Conservation (phyloP, 2,329 filamentous ascomycete species). For the Colletotrichum lindemuthianum region DNA sequence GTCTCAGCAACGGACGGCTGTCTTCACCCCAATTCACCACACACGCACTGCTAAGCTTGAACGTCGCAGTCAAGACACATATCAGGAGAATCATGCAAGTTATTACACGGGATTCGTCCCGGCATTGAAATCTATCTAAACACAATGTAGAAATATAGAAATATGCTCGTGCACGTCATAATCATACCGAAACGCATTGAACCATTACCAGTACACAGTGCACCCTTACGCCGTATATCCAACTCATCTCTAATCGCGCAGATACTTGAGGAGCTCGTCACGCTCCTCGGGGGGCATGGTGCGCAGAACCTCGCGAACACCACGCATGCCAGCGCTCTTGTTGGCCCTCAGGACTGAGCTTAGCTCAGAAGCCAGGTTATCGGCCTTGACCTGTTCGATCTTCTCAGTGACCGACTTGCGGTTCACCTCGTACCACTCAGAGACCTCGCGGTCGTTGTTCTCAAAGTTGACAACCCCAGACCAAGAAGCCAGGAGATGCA, state of each 20-base stretch:
- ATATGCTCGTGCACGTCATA: slow-evolving; percentile 34
- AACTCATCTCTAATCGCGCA: slow-evolving; percentile 52
- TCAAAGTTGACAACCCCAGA: slow-evolving; percentile 81
- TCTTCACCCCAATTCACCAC: too few relatives aligned
- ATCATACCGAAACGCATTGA: slow-evolving; percentile 28
- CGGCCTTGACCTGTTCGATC: slow-evolving; percentile 84
- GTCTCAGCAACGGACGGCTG: too few relatives aligned
- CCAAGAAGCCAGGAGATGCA: slow-evolving; percentile 85
- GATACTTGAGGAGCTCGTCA: slow-evolving; percentile 78
- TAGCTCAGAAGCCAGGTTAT: slow-evolving; percentile 66
- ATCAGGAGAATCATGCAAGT: neutral
- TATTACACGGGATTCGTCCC: slow-evolving; percentile 22
- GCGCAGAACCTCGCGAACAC: slow-evolving; percentile 84
- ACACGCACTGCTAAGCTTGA: too few relatives aligned
- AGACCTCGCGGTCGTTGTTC: slow-evolving; percentile 82
- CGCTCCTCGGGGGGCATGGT: slow-evolving; percentile 90
- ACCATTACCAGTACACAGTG: slow-evolving; percentile 13
- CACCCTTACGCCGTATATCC: slow-evolving; percentile 9
- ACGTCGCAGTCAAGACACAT: neutral
- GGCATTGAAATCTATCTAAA: slow-evolving; percentile 28
- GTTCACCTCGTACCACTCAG: slow-evolving; percentile 97
- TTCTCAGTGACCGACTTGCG: slow-evolving; percentile 83
- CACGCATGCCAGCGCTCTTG: slow-evolving; percentile 79
- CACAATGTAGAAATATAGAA: slow-evolving; percentile 27
- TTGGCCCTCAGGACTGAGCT: slow-evolving; percentile 56